A percentile compares a stretch with the other conserved stretches of the same genome.
Evolutionary conservation across 768 basidiomycete genomes (phyloP).

Genomic region (Hydnomerulius pinastri): DNA sequence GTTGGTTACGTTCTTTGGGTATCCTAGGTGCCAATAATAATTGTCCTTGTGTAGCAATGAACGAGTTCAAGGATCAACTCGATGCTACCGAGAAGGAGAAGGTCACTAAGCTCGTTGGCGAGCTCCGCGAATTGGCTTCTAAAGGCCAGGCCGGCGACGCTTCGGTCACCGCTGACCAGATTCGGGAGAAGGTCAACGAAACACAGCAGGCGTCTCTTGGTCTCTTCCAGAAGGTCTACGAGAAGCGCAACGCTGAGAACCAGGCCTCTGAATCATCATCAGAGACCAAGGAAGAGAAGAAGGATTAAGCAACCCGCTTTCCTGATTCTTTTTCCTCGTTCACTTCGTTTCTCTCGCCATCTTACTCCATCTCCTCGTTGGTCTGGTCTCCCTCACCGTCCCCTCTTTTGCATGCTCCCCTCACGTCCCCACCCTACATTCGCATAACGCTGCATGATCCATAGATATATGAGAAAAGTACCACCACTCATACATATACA

Average conservation of each 20-base stretch:
- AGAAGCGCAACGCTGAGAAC: constrained; percentile 84
- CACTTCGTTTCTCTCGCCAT: background rate
- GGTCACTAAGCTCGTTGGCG: constrained; percentile 81
- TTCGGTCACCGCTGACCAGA: constrained; percentile 77
- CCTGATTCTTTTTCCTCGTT: background rate
- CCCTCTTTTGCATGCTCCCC: constrained; percentile 27
- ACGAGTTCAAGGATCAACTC: constrained; percentile 97
- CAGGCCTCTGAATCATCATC: constrained; percentile 44
- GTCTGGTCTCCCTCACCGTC: constrained; percentile 19
- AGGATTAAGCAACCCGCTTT: constrained; percentile 55
- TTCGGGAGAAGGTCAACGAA: constrained; percentile 91
- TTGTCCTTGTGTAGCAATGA: constrained; percentile 62
- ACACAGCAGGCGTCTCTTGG: constrained; percentile 94
- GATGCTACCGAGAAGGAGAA: constrained; percentile 92
- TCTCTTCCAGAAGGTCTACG: constrained; percentile 97
- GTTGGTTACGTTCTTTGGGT: constrained; percentile 14
- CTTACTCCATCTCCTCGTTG: constrained; percentile 11
- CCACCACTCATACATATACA: constrained; percentile 24
- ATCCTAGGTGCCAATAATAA: constrained; percentile 2
- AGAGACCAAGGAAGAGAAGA: constrained; percentile 72
- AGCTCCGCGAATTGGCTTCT: constrained; percentile 84
- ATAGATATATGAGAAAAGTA: constrained; percentile 34
- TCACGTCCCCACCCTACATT: constrained; percentile 1
- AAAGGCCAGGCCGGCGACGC: constrained; percentile 90
- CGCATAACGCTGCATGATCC: constrained; percentile 16